Conservation (phyloP, 2,329 filamentous ascomycete species). For the Clonostachys rhizophaga region DNA sequence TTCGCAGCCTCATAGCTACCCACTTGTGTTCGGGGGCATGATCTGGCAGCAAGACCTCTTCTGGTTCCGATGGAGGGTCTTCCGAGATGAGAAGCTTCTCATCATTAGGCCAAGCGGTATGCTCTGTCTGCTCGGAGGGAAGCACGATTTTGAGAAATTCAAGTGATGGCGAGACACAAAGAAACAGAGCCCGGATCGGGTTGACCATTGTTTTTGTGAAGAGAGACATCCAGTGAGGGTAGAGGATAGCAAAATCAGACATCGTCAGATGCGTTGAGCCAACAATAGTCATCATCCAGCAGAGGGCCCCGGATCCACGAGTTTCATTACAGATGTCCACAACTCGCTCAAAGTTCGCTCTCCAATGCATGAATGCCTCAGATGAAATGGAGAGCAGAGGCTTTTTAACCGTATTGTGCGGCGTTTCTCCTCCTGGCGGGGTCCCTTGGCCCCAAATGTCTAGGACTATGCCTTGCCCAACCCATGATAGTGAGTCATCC, state of each 20-base stretch:
- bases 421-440: slow-evolving; percentile 35
- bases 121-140: slow-evolving; percentile 37
- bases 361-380: slow-evolving; percentile 69
- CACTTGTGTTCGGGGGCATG: slow-evolving; percentile 53
- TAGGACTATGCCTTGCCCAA: slow-evolving; percentile 61
- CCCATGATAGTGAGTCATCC: slow-evolving; percentile 44
- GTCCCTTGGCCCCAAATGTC: slow-evolving; percentile 58
- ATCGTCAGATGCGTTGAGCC: slow-evolving; percentile 64
- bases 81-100: slow-evolving; percentile 44
- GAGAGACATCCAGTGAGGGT: slow-evolving; percentile 51
- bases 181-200: slow-evolving; percentile 54
- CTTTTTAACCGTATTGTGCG: slow-evolving; percentile 35
- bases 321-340: slow-evolving; percentile 52
- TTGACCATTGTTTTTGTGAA: slow-evolving; percentile 61
- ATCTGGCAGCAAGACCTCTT: slow-evolving; percentile 40
- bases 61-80: slow-evolving; percentile 26
- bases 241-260: slow-evolving; percentile 62
- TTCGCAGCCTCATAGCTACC: slow-evolving; percentile 51
- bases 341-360: slow-evolving; percentile 55
- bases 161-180: slow-evolving; percentile 58
- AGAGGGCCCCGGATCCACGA: slow-evolving; percentile 33
- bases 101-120: slow-evolving; percentile 42
- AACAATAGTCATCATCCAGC: slow-evolving; percentile 46
- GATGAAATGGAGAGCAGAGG: slow-evolving; percentile 61
- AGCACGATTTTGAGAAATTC: slow-evolving; percentile 56